These are phyloP conservation scores for Teratosphaeria destructans DNA, from an alignment of 2,329 filamentous ascomycete genomes.

Conservation along the genomic window DNA sequence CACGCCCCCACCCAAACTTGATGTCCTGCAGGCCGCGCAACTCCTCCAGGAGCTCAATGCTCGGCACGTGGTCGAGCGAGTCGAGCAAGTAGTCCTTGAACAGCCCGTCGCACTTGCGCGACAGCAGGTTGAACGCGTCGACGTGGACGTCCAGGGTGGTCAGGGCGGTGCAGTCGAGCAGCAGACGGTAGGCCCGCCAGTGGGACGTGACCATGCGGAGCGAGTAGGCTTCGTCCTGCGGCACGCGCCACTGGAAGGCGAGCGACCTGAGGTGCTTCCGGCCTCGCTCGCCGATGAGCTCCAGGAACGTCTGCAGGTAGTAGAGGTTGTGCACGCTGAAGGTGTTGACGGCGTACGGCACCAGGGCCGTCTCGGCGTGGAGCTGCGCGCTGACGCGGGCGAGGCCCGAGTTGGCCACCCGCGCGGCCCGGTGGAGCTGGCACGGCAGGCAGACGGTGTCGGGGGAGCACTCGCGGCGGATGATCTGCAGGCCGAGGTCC, in stretches of 20 bases:
- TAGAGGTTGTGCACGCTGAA: constrained; percentile 3
- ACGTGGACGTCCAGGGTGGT: background rate
- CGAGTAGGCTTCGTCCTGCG: background rate
- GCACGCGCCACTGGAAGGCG: background rate
- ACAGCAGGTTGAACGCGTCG: background rate
- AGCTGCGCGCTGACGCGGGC: background rate
- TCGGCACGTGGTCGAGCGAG: background rate
- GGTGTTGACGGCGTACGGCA: constrained; percentile 1
- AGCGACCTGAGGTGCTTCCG: background rate
- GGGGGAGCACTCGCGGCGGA: background rate
- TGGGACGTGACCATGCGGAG: background rate
- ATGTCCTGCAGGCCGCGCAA: background rate
- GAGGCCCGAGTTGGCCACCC: background rate
- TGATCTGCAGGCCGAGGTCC: background rate
- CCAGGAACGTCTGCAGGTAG: background rate
- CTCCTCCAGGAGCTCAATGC: background rate
- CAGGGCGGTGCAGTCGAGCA: background rate
- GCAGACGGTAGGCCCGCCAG: background rate
- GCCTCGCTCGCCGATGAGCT: background rate
- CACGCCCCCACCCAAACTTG: background rate
- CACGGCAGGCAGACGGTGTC: background rate
- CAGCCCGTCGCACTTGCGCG: background rate
- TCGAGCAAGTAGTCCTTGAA: background rate
- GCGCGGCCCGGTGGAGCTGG: background rate
- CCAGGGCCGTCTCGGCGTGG: background rate